Percentiles rank a stretch among this genome's conserved stretches.
Conservation (phyloP, 176 grass and related monocot species). For the Areca catechu region DNA sequence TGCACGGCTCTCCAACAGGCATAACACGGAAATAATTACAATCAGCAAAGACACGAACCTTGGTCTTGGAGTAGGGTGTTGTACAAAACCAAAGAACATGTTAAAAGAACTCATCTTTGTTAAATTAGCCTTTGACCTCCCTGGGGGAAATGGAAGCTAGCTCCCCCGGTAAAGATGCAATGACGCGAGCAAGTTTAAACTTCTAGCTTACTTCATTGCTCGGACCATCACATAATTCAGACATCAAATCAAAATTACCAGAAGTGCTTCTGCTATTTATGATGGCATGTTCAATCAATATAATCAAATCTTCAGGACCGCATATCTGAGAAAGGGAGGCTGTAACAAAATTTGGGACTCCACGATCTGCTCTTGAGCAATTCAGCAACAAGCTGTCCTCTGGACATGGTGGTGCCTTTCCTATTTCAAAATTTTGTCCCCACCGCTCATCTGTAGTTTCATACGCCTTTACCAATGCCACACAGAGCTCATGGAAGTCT, state of each 20-base stretch:
- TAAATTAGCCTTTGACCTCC: too few species aligned
- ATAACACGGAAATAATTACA: too few species aligned
- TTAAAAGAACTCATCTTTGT: too few species aligned
- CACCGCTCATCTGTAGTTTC: conserved; percentile 19
- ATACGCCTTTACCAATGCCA: conserved; percentile 41
- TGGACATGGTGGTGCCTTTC: conserved; percentile 3
- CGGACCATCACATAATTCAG: conserved; percentile 2
- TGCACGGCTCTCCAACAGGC: too few species aligned
- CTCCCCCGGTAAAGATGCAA: too few species aligned
- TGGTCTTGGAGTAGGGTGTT: too few species aligned
- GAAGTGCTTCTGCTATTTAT: neutral
- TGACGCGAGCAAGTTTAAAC: neutral
- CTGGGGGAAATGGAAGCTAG: too few species aligned
- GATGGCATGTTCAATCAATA: conserved; percentile 36
- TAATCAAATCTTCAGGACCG: conserved; percentile 53
- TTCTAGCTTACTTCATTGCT: neutral
- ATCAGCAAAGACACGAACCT: too few species aligned
- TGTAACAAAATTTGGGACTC: conserved; percentile 29
- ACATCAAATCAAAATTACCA: neutral
- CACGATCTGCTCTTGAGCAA: conserved; percentile 34
- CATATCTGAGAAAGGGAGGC: conserved; percentile 23
- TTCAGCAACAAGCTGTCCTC: conserved; percentile 32
- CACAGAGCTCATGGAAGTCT: conserved; percentile 49
- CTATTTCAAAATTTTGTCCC: conserved; percentile 2
- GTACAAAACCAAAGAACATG: too few species aligned